phyloP scores from a whole-genome alignment of 352 stramenopile genomes.

The Pythium plurisporium region DNA sequence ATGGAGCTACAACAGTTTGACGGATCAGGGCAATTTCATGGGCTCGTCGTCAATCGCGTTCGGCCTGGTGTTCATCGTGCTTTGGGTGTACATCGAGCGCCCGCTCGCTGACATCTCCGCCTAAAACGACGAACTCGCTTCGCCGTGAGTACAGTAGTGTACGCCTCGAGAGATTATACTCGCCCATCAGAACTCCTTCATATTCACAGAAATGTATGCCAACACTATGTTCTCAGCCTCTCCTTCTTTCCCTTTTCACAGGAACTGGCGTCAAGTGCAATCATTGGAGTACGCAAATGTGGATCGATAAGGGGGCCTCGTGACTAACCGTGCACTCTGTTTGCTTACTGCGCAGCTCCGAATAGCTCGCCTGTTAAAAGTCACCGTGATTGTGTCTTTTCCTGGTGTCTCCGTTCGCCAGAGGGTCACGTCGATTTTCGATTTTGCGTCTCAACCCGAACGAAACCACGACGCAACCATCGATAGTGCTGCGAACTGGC shows the following conservation, averaged over 20 bases:
- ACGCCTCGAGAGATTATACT: neutral
- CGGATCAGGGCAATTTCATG: constrained; percentile 81
- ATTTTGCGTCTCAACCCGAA: no score
- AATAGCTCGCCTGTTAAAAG: no score
- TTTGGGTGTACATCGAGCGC: constrained; percentile 83
- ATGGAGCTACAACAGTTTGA: constrained; percentile 83
- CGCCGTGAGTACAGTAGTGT: constrained; percentile 1
- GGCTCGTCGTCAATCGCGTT: constrained; percentile 71
- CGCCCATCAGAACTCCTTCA: neutral
- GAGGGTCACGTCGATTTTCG: no score
- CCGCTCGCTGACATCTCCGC: constrained; percentile 22
- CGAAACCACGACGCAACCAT: no score
- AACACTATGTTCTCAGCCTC: neutral
- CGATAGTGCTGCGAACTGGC: no score
- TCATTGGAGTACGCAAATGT: no score
- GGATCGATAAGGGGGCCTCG: no score
- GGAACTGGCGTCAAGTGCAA: no score
- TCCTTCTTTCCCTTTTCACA: neutral
- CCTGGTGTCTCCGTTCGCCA: no score
- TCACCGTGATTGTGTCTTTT: no score
- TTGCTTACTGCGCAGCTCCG: no score
- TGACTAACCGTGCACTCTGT: no score
- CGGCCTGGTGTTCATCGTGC: constrained; percentile 60
- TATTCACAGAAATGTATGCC: constrained; percentile 18
- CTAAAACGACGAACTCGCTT: neutral